Evolutionary conservation across 495 filamentous ascomycete species (phyloP).

Genomic region (Hypoxylon intermedium): DNA sequence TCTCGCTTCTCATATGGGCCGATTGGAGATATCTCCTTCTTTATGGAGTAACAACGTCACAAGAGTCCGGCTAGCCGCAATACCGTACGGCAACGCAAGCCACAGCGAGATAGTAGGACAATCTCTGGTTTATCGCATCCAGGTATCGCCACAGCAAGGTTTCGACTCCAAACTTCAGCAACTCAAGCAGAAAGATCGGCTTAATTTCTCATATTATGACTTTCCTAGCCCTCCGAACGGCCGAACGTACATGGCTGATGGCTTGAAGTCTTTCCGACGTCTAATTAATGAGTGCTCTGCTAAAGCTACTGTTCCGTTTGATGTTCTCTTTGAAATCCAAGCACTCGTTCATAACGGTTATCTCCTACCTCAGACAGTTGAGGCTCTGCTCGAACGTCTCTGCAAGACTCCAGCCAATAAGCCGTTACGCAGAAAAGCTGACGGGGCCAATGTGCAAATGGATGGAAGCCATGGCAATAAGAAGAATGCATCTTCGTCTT

Average conservation of each 20-base stretch:
- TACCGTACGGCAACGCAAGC: conserved; percentile 12
- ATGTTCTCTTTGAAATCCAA: conserved; percentile 57
- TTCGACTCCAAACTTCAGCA: conserved; percentile 25
- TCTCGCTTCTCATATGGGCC: conserved; percentile 1
- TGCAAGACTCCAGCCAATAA: not conserved
- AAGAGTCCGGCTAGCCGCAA: conserved; percentile 24
- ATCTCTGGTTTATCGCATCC: conserved; percentile 37
- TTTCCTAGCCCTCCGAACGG: conserved; percentile 4
- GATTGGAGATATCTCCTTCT: not conserved
- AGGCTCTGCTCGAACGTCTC: conserved; percentile 44
- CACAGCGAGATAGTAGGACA: conserved; percentile 38
- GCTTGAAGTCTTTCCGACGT: conserved; percentile 20
- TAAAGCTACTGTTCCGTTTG: conserved; percentile 40
- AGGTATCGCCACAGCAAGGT: conserved; percentile 22
- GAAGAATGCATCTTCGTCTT: not conserved
- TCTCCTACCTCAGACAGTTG: conserved; percentile 55
- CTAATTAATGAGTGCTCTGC: conserved; percentile 22
- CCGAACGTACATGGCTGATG: conserved; percentile 27
- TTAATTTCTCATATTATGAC: conserved; percentile 38
- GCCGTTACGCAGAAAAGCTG: conserved; percentile 9
- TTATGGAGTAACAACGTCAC: not conserved
- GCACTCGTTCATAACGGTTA: conserved; percentile 60
- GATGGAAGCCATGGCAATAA: not conserved
- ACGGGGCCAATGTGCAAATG: not conserved
- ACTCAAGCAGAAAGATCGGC: conserved; percentile 35